Base-by-base conservation (phyloP, 345 rosid species). In the rapeseed (Brassica napus) region DNA sequence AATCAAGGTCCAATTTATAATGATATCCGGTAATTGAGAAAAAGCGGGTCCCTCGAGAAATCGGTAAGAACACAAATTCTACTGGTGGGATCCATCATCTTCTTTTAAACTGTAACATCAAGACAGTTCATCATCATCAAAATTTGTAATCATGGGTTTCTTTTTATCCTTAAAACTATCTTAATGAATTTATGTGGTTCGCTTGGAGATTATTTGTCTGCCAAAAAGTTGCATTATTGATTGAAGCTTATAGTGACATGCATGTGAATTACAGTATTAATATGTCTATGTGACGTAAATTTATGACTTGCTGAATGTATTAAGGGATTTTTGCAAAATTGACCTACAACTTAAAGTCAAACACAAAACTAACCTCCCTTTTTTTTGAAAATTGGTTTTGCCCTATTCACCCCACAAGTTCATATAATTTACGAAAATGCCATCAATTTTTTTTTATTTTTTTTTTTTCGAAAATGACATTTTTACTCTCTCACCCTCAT, bases 91-190 rank as follows among this genome's bases (percentile, higher is more conserved):
- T 54, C 18, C 60, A 28, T 47, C 44, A 4, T 66, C 67, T 75
- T 6, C 15, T 73, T 44, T 24, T 30, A 2, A 76, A 76, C 30
- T 18, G 52, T 69, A 32, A 34, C 70, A 77, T 70, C 80, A n/a
- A 6, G 55, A 70, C 80, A 75, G 71, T 63, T 62, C 64, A 70
- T 77, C 59, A 59, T 61, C 23, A 11, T n/a, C 57, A 23, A 11
- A 61, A 12, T 12, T 11, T 28, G 30, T 61, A 61, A 12, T 26
- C 49, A 61, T 28, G 35, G 57, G 21, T n/a, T 52, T 52, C 57
- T 52, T 11, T 61, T 61, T 61, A 61, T 61, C 31, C 37, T 37
- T 37, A 24, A 14, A 67, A 57, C 3, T 28, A 66, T 57, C 18
- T 14, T 34, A 37, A 65, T 74, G 61, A 62, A 4, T 47, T 49